phyloP scores from a whole-genome alignment of 148 eudicot species.

The Rhododendron ferrugineum region DNA sequence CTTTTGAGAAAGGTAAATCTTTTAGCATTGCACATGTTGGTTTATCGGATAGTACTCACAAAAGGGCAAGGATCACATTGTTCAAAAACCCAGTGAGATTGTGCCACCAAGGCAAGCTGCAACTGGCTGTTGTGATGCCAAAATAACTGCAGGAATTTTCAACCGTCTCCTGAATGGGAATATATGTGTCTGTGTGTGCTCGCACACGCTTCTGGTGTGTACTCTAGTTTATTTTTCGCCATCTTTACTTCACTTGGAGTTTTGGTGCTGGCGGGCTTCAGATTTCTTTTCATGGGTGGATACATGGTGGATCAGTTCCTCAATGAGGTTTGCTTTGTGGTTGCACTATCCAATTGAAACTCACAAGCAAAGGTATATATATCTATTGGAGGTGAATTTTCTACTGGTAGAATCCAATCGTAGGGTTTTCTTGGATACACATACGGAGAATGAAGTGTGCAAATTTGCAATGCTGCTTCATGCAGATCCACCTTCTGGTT shows the following conservation, averaged over 20 bases:
- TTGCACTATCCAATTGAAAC: neutral
- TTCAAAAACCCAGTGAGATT: conserved; percentile 65
- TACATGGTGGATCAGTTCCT: neutral
- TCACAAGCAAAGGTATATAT: neutral
- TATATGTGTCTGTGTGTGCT: neutral
- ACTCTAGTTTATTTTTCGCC: neutral
- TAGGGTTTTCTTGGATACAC: neutral
- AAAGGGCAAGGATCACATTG: conserved; percentile 41
- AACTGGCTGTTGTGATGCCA: conserved; percentile 51
- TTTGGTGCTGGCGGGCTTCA: neutral
- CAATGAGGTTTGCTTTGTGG: neutral
- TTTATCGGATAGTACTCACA: conserved; percentile 25
- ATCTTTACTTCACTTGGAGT: neutral
- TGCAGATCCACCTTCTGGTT: neutral
- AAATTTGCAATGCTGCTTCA: neutral
- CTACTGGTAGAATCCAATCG: neutral
- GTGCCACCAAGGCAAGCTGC: conserved; percentile 65
- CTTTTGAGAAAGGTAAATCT: conserved; percentile 62
- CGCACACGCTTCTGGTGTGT: neutral
- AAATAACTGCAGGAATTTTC: conserved; percentile 18
- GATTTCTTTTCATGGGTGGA: neutral
- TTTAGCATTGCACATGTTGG: conserved; percentile 73
- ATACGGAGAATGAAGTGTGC: neutral
- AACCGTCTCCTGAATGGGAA: neutral
- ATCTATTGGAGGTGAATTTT: neutral